Percentiles rank a stretch among this genome's conserved stretches.
phyloP scores from a whole-genome alignment of 208 protist genomes.

The Trypanosoma mega region DNA sequence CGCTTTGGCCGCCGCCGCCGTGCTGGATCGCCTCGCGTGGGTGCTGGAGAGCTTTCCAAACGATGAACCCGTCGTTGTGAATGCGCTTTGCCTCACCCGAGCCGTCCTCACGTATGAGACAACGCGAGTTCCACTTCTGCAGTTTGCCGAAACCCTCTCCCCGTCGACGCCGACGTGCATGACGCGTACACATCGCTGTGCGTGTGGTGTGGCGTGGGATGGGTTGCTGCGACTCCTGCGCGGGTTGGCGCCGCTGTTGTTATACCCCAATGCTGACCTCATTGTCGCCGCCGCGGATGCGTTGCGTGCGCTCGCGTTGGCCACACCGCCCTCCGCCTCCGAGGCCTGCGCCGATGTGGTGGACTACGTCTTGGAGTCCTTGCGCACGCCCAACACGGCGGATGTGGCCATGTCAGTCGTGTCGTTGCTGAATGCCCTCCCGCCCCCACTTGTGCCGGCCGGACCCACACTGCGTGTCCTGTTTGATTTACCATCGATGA shows the following conservation, averaged over 20 bases:
- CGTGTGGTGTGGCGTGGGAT: no score
- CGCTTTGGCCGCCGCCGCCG: not conserved
- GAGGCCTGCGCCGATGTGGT: conserved; percentile 21
- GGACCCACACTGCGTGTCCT: conserved; percentile 23
- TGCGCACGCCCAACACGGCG: conserved; percentile 20
- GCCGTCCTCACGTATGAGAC: conserved; percentile 22
- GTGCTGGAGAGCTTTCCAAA: conserved; percentile 27
- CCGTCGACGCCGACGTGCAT: no score
- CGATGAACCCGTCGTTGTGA: conserved; percentile 33
- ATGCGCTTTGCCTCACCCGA: conserved; percentile 32
- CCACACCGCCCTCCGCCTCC: not conserved
- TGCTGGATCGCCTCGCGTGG: conserved; percentile 22
- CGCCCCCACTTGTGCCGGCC: conserved; percentile 14
- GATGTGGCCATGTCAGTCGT: conserved; percentile 31
- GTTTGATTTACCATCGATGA: conserved; percentile 18
- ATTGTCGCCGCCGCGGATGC: conserved; percentile 34
- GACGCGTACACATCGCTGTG: no score
- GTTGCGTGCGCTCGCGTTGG: conserved; percentile 14
- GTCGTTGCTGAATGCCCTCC: conserved; percentile 22
- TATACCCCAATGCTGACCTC: conserved; percentile 31
- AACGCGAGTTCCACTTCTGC: conserved; percentile 5
- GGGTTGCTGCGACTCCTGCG: conserved; percentile 11
- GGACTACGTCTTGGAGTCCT: conserved; percentile 46
- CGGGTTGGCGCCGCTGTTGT: conserved; percentile 33
- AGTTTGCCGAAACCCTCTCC: not conserved